phyloP scores from a whole-genome alignment of 257 asterid genomes.

The Nicotiana knightiana region DNA sequence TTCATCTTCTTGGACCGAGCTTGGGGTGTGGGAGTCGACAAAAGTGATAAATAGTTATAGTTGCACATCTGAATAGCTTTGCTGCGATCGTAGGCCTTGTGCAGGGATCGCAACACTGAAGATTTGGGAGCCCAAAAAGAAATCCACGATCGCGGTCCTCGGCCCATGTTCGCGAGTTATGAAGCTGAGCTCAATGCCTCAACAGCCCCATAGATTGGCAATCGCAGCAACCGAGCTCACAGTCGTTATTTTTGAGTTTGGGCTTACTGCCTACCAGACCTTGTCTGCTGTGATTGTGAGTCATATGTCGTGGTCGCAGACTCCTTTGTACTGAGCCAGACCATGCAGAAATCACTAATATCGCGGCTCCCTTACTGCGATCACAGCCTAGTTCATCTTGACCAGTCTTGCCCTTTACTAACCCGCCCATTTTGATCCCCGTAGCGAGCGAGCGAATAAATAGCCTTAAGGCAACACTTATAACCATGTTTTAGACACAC shows the following conservation, averaged over 20 bases:
- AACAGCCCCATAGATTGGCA: background rate
- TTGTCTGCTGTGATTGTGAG: background rate
- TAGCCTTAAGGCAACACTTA: no score
- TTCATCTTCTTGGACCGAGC: background rate
- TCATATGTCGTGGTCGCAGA: background rate
- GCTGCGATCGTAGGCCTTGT: background rate
- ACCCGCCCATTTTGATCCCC: background rate
- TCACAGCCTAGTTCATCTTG: background rate
- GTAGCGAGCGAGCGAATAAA: background rate
- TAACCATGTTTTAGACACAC: background rate
- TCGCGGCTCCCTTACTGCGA: background rate
- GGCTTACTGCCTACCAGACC: background rate
- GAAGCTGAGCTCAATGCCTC: background rate
- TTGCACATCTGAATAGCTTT: background rate
- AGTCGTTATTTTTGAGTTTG: background rate
- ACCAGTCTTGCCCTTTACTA: background rate
- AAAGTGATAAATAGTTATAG: background rate
- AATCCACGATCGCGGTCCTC: background rate
- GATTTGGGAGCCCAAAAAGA: background rate
- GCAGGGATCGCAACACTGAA: background rate
- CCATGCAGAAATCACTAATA: background rate
- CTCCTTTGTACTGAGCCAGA: background rate
- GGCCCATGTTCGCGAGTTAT: background rate
- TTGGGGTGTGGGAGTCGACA: background rate
- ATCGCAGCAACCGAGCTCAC: background rate